Percentiles rank a stretch among this genome's conserved stretches.
Evolutionary conservation across 495 filamentous ascomycete genomes (phyloP).

Genomic region (Penicillium alfredii): DNA sequence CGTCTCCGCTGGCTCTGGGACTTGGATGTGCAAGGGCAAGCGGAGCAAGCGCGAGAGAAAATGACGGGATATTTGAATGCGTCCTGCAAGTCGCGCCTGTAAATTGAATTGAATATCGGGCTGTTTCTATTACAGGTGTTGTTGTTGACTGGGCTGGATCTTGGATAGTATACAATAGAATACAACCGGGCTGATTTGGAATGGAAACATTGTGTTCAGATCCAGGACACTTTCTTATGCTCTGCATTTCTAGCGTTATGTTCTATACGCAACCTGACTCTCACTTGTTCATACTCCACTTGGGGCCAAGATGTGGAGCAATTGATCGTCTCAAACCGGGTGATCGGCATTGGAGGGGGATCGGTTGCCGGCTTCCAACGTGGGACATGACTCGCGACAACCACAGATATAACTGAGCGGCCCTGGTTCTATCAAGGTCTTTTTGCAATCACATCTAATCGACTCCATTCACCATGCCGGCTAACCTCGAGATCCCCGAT

Average conservation of each 20-base stretch:
- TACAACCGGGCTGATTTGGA: no score
- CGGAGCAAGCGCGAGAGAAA: slow-evolving; percentile 5
- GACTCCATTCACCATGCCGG: not conserved
- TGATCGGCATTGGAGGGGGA: no score
- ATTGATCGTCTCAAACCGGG: not conserved
- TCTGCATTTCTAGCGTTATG: no score
- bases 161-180: no score
- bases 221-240: no score
- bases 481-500: slow-evolving; percentile 9
- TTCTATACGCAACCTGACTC: no score
- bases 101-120: not conserved
- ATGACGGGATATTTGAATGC: not conserved
- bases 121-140: no score
- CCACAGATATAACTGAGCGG: not conserved
- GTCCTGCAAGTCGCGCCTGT: not conserved
- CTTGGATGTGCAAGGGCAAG: slow-evolving; percentile 29
- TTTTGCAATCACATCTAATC: not conserved
- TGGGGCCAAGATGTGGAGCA: slow-evolving; percentile 4
- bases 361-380: no score
- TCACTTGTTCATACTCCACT: no score
- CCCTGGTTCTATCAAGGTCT: not conserved
- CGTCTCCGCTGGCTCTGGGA: slow-evolving; percentile 50
- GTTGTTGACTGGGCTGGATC: no score
- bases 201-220: no score
- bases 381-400: no score